phyloP scores from a whole-genome alignment of 75 land plant genomes.

The Pinus albicaulis region DNA sequence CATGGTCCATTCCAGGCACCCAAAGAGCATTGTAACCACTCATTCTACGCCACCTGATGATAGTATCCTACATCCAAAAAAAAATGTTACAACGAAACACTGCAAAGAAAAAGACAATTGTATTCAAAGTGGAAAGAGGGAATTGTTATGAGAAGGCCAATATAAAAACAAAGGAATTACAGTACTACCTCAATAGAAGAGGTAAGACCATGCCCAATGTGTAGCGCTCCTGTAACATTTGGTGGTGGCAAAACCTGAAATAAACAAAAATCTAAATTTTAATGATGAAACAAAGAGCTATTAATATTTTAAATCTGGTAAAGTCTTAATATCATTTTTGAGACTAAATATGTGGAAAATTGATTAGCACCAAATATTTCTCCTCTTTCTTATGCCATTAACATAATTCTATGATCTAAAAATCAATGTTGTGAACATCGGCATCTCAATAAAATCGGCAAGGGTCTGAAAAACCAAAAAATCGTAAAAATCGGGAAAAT shows the following conservation, averaged over 20 bases:
- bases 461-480: no score
- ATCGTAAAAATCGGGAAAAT: no score
- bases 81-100: background rate
- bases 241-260: constrained; percentile 93
- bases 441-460: no score
- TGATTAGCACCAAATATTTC: background rate
- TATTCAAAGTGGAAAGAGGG: background rate
- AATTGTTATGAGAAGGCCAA: background rate
- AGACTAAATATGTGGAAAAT: background rate
- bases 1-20: constrained; percentile 98
- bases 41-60: constrained; percentile 88
- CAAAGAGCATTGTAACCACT: constrained; percentile 89
- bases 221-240: constrained; percentile 94
- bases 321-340: background rate
- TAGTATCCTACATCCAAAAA: constrained; percentile 51
- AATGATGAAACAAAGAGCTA: background rate
- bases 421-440: no score
- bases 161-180: background rate
- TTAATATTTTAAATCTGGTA: background rate
- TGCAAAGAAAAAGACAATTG: background rate
- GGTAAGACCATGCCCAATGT: constrained; percentile 97
- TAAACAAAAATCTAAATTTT: background rate
- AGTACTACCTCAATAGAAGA: constrained; percentile 71
- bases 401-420: no score
- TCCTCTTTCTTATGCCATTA: background rate